phyloP scores from a whole-genome alignment of 495 filamentous ascomycete genomes.

The Tuber borchii region DNA sequence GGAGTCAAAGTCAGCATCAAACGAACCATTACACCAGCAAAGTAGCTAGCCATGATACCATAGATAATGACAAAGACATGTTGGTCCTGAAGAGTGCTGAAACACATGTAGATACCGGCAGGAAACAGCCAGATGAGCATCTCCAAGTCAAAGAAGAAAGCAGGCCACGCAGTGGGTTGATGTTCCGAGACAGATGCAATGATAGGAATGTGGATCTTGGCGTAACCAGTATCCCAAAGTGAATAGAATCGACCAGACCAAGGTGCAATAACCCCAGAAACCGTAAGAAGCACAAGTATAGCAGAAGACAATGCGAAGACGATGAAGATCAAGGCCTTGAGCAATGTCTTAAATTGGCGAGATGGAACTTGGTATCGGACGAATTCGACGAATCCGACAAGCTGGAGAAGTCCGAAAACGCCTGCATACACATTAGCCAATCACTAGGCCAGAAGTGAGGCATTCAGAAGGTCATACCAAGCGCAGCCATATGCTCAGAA shows the following conservation, averaged over 20 bases:
- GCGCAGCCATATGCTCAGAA: constrained; percentile 96
- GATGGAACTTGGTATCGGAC: constrained; percentile 77
- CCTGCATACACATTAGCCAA: constrained; percentile 48
- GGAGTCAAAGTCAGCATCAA: constrained; percentile 97
- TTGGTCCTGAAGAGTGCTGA: constrained; percentile 86
- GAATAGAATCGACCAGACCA: constrained; percentile 99
- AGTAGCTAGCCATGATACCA: constrained; percentile 89
- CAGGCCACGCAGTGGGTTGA: constrained; percentile 99
- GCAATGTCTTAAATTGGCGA: constrained; percentile 84
- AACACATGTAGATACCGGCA: constrained; percentile 96
- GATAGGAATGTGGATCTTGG: constrained; percentile 99
- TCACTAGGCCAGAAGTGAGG: neutral
- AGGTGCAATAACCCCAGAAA: constrained; percentile 85
- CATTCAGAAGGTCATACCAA: constrained; percentile 56
- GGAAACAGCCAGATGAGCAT: constrained; percentile 99
- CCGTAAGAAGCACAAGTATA: constrained; percentile 71
- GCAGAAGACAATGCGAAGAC: constrained; percentile 64
- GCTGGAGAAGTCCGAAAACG: constrained; percentile 91
- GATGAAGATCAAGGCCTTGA: constrained; percentile 70
- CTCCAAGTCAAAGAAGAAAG: constrained; percentile 98
- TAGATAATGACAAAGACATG: constrained; percentile 99
- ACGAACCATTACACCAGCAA: constrained; percentile 98
- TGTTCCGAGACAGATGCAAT: constrained; percentile 99
- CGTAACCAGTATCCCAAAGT: constrained; percentile 97
- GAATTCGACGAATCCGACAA: constrained; percentile 89